Conservation (phyloP, 176 grass and related monocot genomes). For the sorghum (Sorghum bicolor) region DNA sequence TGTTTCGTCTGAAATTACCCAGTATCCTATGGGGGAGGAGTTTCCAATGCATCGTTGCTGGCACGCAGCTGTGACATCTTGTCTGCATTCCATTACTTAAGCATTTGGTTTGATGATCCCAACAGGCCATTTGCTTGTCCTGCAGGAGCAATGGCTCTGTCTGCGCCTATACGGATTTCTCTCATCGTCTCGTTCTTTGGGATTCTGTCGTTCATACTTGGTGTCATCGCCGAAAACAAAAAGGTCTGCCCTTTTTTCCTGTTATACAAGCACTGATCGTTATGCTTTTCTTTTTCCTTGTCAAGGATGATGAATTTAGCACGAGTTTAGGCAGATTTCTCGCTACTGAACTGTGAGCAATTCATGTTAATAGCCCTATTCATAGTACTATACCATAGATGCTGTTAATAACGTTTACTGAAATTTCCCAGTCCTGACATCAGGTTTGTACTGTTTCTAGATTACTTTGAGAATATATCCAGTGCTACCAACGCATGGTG, state of each 20-base stretch:
- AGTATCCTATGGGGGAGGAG: neutral
- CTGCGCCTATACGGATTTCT: conserved; percentile 14
- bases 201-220: conserved; percentile 52
- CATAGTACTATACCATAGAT: neutral
- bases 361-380: neutral
- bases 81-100: neutral
- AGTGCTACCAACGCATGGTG: neutral
- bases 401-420: neutral
- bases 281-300: neutral
- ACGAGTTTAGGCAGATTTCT: neutral
- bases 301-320: neutral
- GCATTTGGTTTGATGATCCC: neutral
- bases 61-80: neutral
- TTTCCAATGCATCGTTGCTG: neutral
- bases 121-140: neutral
- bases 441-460: neutral
- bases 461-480: neutral
- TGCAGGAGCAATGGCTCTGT: conserved; percentile 53
- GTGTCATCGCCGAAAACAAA: conserved; percentile 77
- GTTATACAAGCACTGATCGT: neutral
- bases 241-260: conserved; percentile 50
- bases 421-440: neutral
- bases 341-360: neutral
- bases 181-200: conserved; percentile 44
- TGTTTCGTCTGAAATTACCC: neutral